Percentiles rank a stretch among this genome's conserved stretches.
Conservation (phyloP, 495 filamentous ascomycete genomes). For the Penicillium tannophilum region DNA sequence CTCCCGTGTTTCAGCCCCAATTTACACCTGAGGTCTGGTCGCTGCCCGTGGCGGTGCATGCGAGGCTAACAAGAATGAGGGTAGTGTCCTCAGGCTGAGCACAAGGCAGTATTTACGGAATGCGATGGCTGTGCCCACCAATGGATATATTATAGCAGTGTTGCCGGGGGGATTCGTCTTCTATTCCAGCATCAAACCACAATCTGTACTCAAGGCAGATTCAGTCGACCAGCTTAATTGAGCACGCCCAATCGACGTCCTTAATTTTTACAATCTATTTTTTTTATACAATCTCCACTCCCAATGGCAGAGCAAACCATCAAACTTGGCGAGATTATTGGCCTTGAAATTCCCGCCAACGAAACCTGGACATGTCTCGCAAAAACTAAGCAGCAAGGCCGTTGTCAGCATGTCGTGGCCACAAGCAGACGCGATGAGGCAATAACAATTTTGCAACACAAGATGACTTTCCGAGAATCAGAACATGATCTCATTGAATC, state of each 20-base stretch:
- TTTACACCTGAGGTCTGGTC: background rate
- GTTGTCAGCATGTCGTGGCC: background rate
- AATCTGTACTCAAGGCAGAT: background rate
- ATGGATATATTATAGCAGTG: background rate
- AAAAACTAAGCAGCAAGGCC: background rate
- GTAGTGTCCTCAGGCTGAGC: background rate
- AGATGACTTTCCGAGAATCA: background rate
- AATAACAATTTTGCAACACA: background rate
- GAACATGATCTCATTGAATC: background rate
- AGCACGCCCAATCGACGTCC: background rate
- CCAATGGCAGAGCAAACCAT: background rate
- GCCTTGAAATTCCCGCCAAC: background rate
- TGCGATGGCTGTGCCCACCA: background rate
- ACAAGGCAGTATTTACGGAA: background rate
- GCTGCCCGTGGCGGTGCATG: slow-evolving; percentile 1
- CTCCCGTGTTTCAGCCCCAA: background rate
- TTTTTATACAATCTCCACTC: background rate
- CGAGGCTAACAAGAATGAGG: background rate
- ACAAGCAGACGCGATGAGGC: background rate
- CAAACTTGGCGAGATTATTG: background rate
- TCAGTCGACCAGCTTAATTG: background rate
- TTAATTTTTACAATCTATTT: no score
- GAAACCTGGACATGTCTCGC: background rate
- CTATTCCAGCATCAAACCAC: background rate
- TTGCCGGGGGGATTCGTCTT: background rate